Evolutionary conservation across 768 basidiomycete species (phyloP), one percentile per base, ranked within the genome.

Genomic region (Pulveroboletus ravenelii): DNA sequence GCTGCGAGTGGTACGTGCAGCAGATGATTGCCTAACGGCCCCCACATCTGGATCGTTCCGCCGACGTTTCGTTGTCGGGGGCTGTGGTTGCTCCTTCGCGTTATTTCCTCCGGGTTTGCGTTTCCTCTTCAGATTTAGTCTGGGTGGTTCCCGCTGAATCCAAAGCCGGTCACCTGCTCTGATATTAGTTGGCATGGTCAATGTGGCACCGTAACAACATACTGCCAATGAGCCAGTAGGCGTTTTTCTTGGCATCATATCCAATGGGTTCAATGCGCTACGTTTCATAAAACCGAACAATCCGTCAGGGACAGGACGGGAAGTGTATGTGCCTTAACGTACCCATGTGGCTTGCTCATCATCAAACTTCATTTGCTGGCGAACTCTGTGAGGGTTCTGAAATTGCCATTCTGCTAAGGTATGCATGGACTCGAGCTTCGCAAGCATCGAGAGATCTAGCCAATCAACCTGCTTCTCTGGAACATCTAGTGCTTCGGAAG

Each of bases 141-240:
- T 80, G 2, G 80, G 84, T 10, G 73, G 77, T 29, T 74, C 70
- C n/a, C 87, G 85, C 62, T 93, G 90, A 39, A 91, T 80, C 91
- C 91, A 93, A 20, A 93, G 74, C 20, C 91, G 84, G 61, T 91
- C 85, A 48, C 80, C 89, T 89, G 50, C 40, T 34, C n/a, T 15
- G 10, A 25, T 41, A 31, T 54, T 46, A 48, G 48, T 46, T 27
- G 47, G 30, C 20, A 35, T 42, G 13, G 43, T 30, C 6, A 6
- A 18, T 27, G 32, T 23, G 45, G 39, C 18, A 44, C 13, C 25
- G 31, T 8, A 17, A 31, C 18, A 8, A 32, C 72, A 34, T 69
- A 87, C 87, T 77, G 38, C 91, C 90, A 55, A 93, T 87, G 20
- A 91, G 67, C 89, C 89, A 92, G 62, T 91, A 93, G 0, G 85